These are phyloP conservation scores for Pisolithus tinctorius DNA, from an alignment of 768 basidiomycete species.

Conservation along the genomic window DNA sequence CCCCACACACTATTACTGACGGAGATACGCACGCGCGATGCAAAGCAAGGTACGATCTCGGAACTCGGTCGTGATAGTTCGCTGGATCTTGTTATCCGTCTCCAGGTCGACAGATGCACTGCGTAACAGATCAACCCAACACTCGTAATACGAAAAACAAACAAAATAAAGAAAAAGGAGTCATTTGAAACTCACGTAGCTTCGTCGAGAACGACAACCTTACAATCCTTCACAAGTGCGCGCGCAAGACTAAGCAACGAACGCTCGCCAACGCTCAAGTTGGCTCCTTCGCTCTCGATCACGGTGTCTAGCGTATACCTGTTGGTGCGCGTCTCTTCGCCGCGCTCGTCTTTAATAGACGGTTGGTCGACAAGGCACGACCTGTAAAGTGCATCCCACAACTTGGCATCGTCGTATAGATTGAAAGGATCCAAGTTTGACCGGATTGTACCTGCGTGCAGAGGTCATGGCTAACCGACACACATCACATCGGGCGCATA, in stretches of 20 bases:
- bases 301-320: conserved; percentile 45
- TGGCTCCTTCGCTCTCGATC: conserved; percentile 49
- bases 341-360: conserved; percentile 6
- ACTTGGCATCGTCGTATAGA: conserved; percentile 52
- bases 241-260: conserved; percentile 47
- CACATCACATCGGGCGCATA: conserved; percentile 28
- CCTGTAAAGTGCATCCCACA: conserved; percentile 71
- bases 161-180: conserved; percentile 16
- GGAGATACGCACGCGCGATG: conserved; percentile 35
- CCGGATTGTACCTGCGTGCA: conserved; percentile 47
- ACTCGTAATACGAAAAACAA: conserved; percentile 12
- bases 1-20: too few relatives aligned
- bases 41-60: conserved; percentile 44
- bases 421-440: conserved; percentile 56
- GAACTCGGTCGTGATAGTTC: conserved; percentile 36
- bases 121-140: conserved; percentile 5
- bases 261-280: conserved; percentile 42
- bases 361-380: conserved; percentile 38
- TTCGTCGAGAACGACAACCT: conserved; percentile 47
- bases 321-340: conserved; percentile 8
- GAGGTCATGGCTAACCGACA: conserved; percentile 28
- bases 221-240: conserved; percentile 45
- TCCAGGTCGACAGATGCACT: conserved; percentile 34
- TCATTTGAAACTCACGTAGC: conserved; percentile 11
- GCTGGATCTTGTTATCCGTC: conserved; percentile 51